Evolutionary conservation across 768 basidiomycete genomes (phyloP).

Genomic region (Crepidotus variabilis): DNA sequence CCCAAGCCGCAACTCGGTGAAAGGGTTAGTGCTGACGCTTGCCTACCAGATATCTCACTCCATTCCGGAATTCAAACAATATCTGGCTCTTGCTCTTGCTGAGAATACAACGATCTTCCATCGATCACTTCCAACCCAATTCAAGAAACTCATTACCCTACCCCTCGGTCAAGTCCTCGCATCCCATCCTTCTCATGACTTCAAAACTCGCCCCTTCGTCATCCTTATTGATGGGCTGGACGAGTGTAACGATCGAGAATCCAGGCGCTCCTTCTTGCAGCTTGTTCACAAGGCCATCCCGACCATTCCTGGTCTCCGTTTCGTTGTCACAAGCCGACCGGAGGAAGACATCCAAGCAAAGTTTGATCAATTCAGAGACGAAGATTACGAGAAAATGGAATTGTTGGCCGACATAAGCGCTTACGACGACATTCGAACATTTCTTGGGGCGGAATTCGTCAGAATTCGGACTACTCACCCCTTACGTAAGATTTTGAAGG

Average conservation of each 20-base stretch:
- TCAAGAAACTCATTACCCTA: no score
- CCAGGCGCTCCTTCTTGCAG: conserved; percentile 7
- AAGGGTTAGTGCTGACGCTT: no score
- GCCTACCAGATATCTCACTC: no score
- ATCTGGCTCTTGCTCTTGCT: no score
- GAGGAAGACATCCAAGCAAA: conserved; percentile 12
- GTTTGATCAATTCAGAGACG: conserved; percentile 6
- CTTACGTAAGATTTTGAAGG: conserved; percentile 3
- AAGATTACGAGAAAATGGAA: not conserved
- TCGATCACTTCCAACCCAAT: no score
- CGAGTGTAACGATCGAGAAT: conserved; percentile 9
- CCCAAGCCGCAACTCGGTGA: no score
- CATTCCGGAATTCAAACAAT: no score
- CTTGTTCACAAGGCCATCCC: conserved; percentile 4
- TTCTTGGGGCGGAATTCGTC: conserved; percentile 9
- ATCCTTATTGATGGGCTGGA: conserved; percentile 16
- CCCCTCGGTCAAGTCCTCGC: no score
- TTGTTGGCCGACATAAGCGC: conserved; percentile 5
- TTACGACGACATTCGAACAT: conserved; percentile 11
- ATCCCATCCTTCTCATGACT: no score
- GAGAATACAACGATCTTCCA: no score
- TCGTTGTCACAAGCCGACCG: conserved; percentile 16
- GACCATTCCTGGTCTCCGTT: conserved; percentile 8
- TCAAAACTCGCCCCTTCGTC: conserved; percentile 9
- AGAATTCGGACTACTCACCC: conserved; percentile 10